These are phyloP conservation scores for Sanghuangporus sanghuang DNA, from an alignment of 1,284 basidiomycete genomes.

Conservation along the genomic window DNA sequence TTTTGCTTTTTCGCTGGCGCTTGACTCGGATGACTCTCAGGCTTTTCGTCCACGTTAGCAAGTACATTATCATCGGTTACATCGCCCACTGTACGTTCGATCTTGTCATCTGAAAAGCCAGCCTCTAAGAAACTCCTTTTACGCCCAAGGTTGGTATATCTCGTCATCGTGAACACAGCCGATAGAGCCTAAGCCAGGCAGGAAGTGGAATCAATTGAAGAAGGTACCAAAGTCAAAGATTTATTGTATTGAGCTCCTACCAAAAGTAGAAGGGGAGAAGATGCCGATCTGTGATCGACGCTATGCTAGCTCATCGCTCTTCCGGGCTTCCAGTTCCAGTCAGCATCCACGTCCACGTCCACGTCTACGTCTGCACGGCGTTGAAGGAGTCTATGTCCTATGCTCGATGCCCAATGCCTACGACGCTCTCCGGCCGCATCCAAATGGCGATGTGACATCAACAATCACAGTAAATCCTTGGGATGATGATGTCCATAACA, in stretches of 20 bases:
- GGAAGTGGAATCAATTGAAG: not conserved
- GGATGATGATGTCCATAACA: not conserved
- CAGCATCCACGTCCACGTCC: not conserved
- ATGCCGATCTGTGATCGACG: not conserved
- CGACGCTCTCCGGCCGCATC: not conserved
- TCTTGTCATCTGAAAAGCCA: constrained; percentile 38
- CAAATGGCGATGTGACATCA: not conserved
- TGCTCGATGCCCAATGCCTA: constrained; percentile 13
- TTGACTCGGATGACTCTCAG: constrained; percentile 12
- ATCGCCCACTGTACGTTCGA: constrained; percentile 38
- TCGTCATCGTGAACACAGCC: constrained; percentile 48
- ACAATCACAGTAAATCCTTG: not conserved
- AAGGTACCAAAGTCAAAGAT: not conserved
- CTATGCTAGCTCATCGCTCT: not conserved
- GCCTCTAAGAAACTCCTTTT: constrained; percentile 71
- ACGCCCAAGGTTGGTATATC: constrained; percentile 63
- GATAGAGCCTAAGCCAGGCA: not conserved
- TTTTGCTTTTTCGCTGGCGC: constrained; percentile 27
- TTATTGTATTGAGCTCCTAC: not conserved
- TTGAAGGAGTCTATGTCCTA: constrained; percentile 5
- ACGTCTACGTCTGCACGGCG: not conserved
- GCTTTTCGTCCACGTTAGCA: constrained; percentile 2
- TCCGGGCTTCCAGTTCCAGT: not conserved
- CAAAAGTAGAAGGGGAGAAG: not conserved
- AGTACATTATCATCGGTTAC: constrained; percentile 25